Evolutionary conservation across 805 yeast genomes (phyloP), one percentile per base, ranked within the genome.

Genomic region (Metschnikowia bowlesiae): DNA sequence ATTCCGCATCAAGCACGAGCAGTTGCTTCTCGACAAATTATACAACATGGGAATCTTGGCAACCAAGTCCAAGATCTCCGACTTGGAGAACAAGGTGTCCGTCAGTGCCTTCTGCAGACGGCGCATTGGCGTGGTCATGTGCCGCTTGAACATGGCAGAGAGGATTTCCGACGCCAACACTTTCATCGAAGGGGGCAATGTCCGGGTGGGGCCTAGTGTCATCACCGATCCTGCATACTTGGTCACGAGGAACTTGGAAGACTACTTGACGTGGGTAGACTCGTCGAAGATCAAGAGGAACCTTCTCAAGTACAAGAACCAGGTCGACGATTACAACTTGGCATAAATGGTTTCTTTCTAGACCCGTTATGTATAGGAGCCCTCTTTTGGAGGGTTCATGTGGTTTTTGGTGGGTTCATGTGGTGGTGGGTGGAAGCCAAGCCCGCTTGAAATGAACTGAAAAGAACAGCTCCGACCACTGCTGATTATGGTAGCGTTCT

Each of bases 191-290:
- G 98, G 94, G 67, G 99, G 99, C 2, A 98, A 94, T 63, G 96
- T 94, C 2, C 80, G 99, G 59, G 96, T 94, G 6, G 99, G 99
- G 0, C 98, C 98, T 10, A 87, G 89, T 64, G 85, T 95, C 29
- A 85, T 95, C 40, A 91, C 97, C 0, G 99, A 94, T 67, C 95
- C 98, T 3, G 97, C 98, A 0, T 92, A 85, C 65, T 74, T 95
- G 60, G 94, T 94, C 5, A 92, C 97, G 2, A 80, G 97, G 64
- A 89, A 83, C 60, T 78, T 94, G 87, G 99, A 94, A 66, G 99
- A 94, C 67, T 94, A 89, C 67, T 77, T 94, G 59, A 94, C 99
- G 3, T 94, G 99, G 99, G 94, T 88, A n/a, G 97, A 94, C 62
- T 80, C 84, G 39, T 85, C 96, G 58, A 95, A 94, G 84, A 91